Percentiles rank a stretch among this genome's conserved stretches.
phyloP scores from a whole-genome alignment of 2,329 filamentous ascomycete genomes.

The Botrytis galanthina region DNA sequence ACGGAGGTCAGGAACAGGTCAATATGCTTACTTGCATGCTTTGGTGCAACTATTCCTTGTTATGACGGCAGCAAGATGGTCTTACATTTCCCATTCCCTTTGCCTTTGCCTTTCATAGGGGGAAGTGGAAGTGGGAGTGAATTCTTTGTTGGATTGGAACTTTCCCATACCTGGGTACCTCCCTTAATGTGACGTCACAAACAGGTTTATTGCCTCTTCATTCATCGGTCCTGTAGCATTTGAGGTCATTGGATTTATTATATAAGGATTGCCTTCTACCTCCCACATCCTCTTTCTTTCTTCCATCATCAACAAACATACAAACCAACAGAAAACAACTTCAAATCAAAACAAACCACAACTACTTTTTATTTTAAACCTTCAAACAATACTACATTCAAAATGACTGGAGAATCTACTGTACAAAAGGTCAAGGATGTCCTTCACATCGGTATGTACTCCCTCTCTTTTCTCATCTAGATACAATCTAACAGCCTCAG shows the following conservation, averaged over 20 bases:
- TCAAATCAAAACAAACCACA: not conserved
- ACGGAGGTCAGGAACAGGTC: not conserved
- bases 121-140: not conserved
- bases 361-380: not conserved
- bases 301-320: slow-evolving; percentile 1
- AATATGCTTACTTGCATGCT: not conserved
- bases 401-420: slow-evolving; percentile 43
- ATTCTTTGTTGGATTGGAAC: slow-evolving; percentile 6
- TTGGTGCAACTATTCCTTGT: slow-evolving; percentile 1
- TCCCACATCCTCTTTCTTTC: not conserved
- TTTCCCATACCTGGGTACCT: not conserved
- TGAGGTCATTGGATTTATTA: not conserved
- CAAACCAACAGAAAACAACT: not conserved
- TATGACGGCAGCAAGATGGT: not conserved
- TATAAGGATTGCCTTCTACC: slow-evolving; percentile 8
- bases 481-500: not conserved
- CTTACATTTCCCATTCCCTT: not conserved
- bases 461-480: not conserved
- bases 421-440: slow-evolving; percentile 50
- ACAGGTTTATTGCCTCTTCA: slow-evolving; percentile 6
- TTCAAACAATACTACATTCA: slow-evolving; percentile 25
- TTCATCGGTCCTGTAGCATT: not conserved
- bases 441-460: slow-evolving; percentile 32
- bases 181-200: slow-evolving; percentile 7
- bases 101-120: not conserved